Evolutionary conservation across 371 early-diverging fungal species (phyloP).

Genomic region (Chytridium lagenaria): DNA sequence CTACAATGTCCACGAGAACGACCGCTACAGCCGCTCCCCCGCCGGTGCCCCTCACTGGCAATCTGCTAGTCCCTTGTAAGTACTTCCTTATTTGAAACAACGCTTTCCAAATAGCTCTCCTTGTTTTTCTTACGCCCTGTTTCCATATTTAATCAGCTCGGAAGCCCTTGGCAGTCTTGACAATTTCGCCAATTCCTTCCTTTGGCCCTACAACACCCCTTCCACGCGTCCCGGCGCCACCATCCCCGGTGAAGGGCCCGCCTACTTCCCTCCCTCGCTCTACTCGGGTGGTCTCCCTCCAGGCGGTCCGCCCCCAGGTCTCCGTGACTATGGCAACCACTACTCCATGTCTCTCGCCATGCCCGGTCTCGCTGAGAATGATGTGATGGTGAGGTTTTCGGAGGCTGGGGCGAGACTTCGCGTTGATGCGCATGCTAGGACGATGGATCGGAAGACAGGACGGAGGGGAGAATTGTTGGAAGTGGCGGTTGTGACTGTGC

Average conservation of each 20-base stretch:
- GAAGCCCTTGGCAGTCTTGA: neutral
- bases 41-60: neutral
- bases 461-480: neutral
- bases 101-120: neutral
- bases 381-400: slow-evolving; percentile 1
- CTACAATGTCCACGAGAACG: neutral
- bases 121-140: neutral
- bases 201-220: slow-evolving; percentile 2
- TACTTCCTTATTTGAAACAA: neutral
- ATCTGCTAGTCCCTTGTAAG: slow-evolving; percentile 5
- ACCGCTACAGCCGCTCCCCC: neutral
- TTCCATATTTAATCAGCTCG: neutral
- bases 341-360: neutral
- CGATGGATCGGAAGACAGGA: neutral
- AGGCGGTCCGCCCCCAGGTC: neutral
- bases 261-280: too few relatives aligned
- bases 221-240: neutral
- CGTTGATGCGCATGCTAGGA: neutral
- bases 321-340: neutral
- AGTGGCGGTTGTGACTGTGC: slow-evolving; percentile 7
- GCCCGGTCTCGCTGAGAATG: neutral
- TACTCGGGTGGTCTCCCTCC: neutral
- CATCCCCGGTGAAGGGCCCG: neutral
- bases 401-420: neutral
- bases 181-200: neutral